phyloP scores from a whole-genome alignment of 176 grass and related monocot genomes.

The Aegilops sharonensis region DNA sequence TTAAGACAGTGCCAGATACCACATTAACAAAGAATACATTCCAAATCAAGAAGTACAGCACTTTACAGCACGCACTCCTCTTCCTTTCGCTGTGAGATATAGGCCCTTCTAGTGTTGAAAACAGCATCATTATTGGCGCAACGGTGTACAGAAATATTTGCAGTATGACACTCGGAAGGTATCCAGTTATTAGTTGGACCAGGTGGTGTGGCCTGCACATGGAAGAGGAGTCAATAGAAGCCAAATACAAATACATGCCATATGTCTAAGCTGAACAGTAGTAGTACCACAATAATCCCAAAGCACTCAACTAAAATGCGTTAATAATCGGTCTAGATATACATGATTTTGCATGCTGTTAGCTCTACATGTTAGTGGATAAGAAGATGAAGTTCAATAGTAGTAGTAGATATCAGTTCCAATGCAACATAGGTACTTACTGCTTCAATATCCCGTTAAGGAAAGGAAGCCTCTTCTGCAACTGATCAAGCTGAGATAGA shows the following conservation, averaged over 20 bases:
- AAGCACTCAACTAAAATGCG: background rate
- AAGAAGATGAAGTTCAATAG: background rate
- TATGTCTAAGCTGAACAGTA: background rate
- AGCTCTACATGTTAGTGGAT: background rate
- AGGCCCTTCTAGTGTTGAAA: constrained; percentile 91
- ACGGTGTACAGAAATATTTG: constrained; percentile 69
- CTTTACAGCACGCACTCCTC: constrained; percentile 89
- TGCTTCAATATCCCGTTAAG: constrained; percentile 65
- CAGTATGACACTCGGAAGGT: constrained; percentile 91
- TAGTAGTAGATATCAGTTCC: background rate
- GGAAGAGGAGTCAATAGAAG: constrained; percentile 15
- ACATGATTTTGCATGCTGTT: background rate
- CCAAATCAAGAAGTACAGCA: constrained; percentile 93
- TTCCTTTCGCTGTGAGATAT: constrained; percentile 89
- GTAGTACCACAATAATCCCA: constrained; percentile 1
- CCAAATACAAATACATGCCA: background rate
- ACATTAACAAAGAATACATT: constrained; percentile 96
- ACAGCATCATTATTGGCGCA: constrained; percentile 83
- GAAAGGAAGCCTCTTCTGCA: constrained; percentile 79
- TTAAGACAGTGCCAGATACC: constrained; percentile 79
- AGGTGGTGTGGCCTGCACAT: constrained; percentile 64
- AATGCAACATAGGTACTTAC: constrained; percentile 45
- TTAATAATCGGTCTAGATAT: constrained; percentile 9
- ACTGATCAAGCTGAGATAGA: constrained; percentile 77
- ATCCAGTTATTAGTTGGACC: constrained; percentile 83